Percentiles rank a stretch among this genome's conserved stretches.
Conservation (phyloP, 371 early-diverging fungal genomes). For the Rhizopus stolonifer region DNA sequence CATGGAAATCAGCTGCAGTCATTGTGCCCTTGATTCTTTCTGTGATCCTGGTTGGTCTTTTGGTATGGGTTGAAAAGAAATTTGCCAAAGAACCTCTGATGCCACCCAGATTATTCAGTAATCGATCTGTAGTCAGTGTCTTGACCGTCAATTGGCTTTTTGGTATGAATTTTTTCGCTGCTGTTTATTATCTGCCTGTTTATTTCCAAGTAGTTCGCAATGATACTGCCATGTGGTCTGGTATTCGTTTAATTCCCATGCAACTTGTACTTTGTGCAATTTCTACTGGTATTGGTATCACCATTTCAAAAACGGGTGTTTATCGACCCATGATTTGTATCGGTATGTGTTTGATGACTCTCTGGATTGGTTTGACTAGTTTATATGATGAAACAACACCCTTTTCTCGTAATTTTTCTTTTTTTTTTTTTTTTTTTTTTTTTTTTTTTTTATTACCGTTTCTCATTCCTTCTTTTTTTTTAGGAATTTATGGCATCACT, state of each 20-base stretch:
- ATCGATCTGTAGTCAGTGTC: constrained; percentile 41
- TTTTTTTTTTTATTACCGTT: neutral
- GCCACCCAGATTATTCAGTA: constrained; percentile 55
- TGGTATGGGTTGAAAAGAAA: constrained; percentile 43
- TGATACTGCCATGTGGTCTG: constrained; percentile 54
- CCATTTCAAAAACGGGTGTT: constrained; percentile 37
- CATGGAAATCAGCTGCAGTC: constrained; percentile 68
- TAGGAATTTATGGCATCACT: constrained; percentile 17
- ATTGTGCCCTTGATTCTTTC: constrained; percentile 59
- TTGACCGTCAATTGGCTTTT: constrained; percentile 51
- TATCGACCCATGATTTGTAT: constrained; percentile 36
- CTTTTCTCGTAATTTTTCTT: constrained; percentile 6
- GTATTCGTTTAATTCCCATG: constrained; percentile 45
- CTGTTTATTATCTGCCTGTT: constrained; percentile 64
- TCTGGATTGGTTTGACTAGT: constrained; percentile 17
- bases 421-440: too few species aligned
- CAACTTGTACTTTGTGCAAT: constrained; percentile 26
- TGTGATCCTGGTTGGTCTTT: constrained; percentile 34
- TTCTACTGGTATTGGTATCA: constrained; percentile 27
- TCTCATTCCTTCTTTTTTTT: too few species aligned
- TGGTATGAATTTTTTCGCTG: constrained; percentile 52
- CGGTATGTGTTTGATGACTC: constrained; percentile 24
- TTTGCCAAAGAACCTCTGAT: constrained; percentile 53
- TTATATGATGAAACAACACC: constrained; percentile 15
- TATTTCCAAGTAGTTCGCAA: constrained; percentile 74